These are phyloP conservation scores for Lactifluus subvellereus DNA, from an alignment of 768 basidiomycete species.

Conservation along the genomic window DNA sequence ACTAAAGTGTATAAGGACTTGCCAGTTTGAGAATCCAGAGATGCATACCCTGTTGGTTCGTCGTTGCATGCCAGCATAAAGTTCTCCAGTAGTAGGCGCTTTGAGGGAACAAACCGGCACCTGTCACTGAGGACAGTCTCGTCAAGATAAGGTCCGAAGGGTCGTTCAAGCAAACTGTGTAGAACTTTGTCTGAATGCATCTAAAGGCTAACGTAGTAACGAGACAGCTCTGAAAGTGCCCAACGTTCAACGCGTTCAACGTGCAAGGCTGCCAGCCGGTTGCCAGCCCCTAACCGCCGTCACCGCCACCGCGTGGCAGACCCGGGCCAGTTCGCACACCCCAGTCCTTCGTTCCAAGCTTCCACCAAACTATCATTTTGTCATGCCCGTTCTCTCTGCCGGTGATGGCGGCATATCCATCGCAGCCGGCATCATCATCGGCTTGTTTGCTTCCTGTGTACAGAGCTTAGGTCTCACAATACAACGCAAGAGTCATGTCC, in stretches of 20 bases:
- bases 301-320: not conserved
- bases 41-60: slow-evolving; percentile 14
- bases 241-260: too few relatives aligned
- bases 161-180: slow-evolving; percentile 20
- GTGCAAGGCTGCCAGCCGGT: not conserved
- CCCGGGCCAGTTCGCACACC: not conserved
- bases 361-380: not conserved
- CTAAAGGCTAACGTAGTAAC: not conserved
- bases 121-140: slow-evolving; percentile 27
- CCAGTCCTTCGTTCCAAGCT: not conserved
- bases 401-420: slow-evolving; percentile 34
- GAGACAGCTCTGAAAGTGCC: not conserved
- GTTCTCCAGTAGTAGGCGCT: slow-evolving; percentile 4
- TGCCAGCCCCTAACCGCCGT: not conserved
- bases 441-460: slow-evolving; percentile 79
- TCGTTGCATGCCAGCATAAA: slow-evolving; percentile 10
- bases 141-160: slow-evolving; percentile 34
- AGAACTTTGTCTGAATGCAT: not conserved
- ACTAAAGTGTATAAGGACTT: not conserved
- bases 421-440: slow-evolving; percentile 45
- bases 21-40: not conserved
- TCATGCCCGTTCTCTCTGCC: slow-evolving; percentile 26
- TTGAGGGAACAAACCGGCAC: slow-evolving; percentile 16
- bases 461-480: slow-evolving; percentile 89
- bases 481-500: slow-evolving; percentile 88